Evolutionary conservation across 2,329 filamentous ascomycete genomes (phyloP), one percentile per base, ranked within the genome.

Genomic region (Pseudogymnoascus sp.): DNA sequence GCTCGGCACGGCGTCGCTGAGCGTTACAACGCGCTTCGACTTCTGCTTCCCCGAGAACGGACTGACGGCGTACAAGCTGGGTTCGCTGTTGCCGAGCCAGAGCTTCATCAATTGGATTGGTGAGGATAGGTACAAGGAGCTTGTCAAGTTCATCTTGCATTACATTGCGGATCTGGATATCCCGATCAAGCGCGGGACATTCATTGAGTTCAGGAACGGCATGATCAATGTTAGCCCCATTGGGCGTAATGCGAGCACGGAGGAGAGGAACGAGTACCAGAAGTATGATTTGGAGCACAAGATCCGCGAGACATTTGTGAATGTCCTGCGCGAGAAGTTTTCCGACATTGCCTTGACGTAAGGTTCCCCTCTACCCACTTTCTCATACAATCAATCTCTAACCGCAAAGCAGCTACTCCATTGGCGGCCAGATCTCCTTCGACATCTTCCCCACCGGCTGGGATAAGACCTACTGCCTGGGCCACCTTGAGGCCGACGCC

Each of bases 31-130:
- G 65, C 86, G 97, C 71, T 99, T 99, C 80, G 94, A 99, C 81
- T 99, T 90, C 79, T 94, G 89, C 84, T 99, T 99, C 79, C 81
- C 92, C 63, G 94, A 99, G 80, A 99, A 99, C 78, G 94, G 94
- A 9, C 85, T 99, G 68, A 95, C 89, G 1, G 94, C 93, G 45
- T 96, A 83, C 82, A 91, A 92, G 72, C 78, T 92, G 71, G 94
- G 93, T 70, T 77, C 87, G 74, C 81, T 83, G 61, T 84, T 97
- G 63, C 80, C 87, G 1, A 86, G 85, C 71, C 88, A 88, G 77
- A 90, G 85, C 77, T 99, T 97, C 84, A 96, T 97, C 79, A 76
- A 85, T 69, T 96, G 87, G 87, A 82, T 97, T 66, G 94, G 94
- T 67, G 92, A 99, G 81, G 79, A 79, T 18, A 82, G 82, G 70